Conservation (phyloP, 345 rosid species). For the Brassica carinata region DNA sequence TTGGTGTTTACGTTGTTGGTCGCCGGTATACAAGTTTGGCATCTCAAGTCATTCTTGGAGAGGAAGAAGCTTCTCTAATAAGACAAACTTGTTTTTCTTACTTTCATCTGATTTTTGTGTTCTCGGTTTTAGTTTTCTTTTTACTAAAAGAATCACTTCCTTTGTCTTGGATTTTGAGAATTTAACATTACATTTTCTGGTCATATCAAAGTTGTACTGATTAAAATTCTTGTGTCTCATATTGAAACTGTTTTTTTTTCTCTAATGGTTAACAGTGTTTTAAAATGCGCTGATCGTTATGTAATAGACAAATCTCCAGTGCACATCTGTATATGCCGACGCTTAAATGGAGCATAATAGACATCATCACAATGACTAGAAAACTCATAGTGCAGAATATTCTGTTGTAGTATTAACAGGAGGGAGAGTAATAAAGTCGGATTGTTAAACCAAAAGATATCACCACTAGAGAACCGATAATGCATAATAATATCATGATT, state of each 20-base stretch:
- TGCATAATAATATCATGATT: too few relatives aligned
- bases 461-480: background rate
- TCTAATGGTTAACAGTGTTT: background rate
- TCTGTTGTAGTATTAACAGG: background rate
- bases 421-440: background rate
- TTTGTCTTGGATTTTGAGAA: background rate
- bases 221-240: background rate
- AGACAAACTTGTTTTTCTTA: background rate
- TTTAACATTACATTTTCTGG: background rate
- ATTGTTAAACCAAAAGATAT: background rate
- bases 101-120: background rate
- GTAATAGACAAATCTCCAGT: background rate
- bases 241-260: background rate
- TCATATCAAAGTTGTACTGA: background rate
- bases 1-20: constrained; percentile 67
- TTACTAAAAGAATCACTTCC: background rate
- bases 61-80: constrained; percentile 64
- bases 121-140: background rate
- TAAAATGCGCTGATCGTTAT: background rate
- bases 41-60: constrained; percentile 84
- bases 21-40: constrained; percentile 92
- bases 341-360: background rate
- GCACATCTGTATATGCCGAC: background rate
- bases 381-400: background rate
- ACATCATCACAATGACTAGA: background rate